Base-by-base conservation (phyloP, 2,329 filamentous ascomycete species). In the Cercospora sesami region DNA sequence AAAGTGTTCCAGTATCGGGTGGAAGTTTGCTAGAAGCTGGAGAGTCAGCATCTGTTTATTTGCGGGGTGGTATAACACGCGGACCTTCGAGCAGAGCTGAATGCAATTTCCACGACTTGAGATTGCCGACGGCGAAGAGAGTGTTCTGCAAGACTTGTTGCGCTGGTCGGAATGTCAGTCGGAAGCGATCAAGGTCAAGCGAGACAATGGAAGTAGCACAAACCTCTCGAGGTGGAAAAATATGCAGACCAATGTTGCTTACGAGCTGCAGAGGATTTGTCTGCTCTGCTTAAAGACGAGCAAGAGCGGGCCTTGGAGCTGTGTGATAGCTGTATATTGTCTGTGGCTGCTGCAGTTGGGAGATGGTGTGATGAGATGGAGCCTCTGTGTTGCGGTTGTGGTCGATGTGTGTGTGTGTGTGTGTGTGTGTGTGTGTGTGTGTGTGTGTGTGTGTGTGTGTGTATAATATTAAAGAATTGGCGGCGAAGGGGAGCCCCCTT, bases 251-350 rank as follows among this genome's bases (percentile, higher is more conserved):
- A 51, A 23, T 7, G 18, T 23, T 12, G 6, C 45, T 26, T 26
- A 5, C 1, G 2, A 4, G 5, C 3, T 1, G 4, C 5, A 6
- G 9, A 53, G 21, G n/a, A 12, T 6, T 53, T 14, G 23, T 53
- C 12, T 0, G 23, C 48, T 53, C 1, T 28, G 48, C 48, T 1
- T 2, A 0, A 2, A 3, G 48, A 53, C 5, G 12, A 53, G 48
- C 48, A 16, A 14, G 48, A 53, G 48, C 2, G 2, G 14, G 9
- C 48, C 14, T 8, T 28, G 1, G 48, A 53, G 10, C 0, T 3
- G 23, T 28, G 21, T 2, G 6, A n/a, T 53, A 23, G 0, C 1
- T 8, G 0, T 26, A 3, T 1, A 1, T 53, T 53, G 5, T 28
- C 7, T 23, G 48, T 16, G 5, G 0, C 0, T 9, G 2, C 0